Evolutionary conservation across 2,329 filamentous ascomycete species (phyloP).

Genomic region (Calonectria leucothoes): DNA sequence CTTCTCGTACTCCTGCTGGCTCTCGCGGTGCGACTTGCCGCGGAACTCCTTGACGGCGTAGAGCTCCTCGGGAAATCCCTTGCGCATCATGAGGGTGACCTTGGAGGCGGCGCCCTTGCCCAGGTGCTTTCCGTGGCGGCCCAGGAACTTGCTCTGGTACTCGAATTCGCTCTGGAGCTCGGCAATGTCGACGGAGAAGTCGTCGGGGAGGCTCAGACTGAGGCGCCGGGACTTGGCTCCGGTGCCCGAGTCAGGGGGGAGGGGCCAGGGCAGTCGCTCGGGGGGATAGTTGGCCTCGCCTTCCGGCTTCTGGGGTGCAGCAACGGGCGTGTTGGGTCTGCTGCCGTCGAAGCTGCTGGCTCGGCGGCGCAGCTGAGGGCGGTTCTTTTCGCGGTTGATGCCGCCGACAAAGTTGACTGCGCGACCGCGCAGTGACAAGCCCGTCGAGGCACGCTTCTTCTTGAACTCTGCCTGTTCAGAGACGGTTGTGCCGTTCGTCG

Average conservation of each 20-base stretch:
- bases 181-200: constrained; percentile 77
- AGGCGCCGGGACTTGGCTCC: constrained; percentile 84
- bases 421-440: constrained; percentile 59
- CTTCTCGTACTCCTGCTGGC: constrained; percentile 80
- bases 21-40: constrained; percentile 76
- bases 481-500: constrained; percentile 46
- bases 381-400: constrained; percentile 36
- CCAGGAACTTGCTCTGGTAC: constrained; percentile 76
- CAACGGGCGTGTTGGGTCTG: constrained; percentile 39
- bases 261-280: constrained; percentile 65
- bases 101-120: constrained; percentile 87
- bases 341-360: constrained; percentile 63
- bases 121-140: constrained; percentile 78
- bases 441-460: constrained; percentile 65
- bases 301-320: constrained; percentile 28
- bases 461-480: constrained; percentile 60
- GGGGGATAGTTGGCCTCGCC: constrained; percentile 47
- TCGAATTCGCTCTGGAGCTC: constrained; percentile 78
- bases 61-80: constrained; percentile 71
- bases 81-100: constrained; percentile 83
- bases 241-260: constrained; percentile 76
- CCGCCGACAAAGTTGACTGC: constrained; percentile 60
- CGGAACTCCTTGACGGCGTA: constrained; percentile 93
- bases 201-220: constrained; percentile 79
- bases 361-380: constrained; percentile 45